A percentile compares a stretch with the other conserved stretches of the same genome.
Conservation (phyloP, 108 stramenopile genomes). For the Nitzschia sp. region DNA sequence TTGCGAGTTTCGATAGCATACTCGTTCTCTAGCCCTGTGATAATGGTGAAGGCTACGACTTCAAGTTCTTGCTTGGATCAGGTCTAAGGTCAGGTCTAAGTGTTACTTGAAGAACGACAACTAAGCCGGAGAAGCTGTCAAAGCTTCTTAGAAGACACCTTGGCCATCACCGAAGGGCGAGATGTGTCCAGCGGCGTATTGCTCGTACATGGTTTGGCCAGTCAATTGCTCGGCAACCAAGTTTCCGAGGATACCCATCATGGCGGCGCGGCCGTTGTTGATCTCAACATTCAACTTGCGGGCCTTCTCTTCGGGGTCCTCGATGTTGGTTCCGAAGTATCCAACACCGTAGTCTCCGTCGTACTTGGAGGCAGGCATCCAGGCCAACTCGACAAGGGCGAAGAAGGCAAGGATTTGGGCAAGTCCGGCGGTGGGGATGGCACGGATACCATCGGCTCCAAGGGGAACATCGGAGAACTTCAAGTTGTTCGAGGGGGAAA, state of each 20-base stretch:
- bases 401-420: constrained; percentile 81
- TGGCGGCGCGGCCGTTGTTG: constrained; percentile 88
- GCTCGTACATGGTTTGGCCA: constrained; percentile 54
- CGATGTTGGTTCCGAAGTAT: constrained; percentile 55
- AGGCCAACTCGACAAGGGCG: constrained; percentile 68
- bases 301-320: constrained; percentile 51
- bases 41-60: too few relatives aligned
- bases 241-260: constrained; percentile 86
- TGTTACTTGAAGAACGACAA: background rate
- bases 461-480: constrained; percentile 81
- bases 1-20: too few relatives aligned
- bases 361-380: constrained; percentile 60
- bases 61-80: background rate
- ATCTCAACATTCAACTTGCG: constrained; percentile 84
- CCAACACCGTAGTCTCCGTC: constrained; percentile 77
- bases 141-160: constrained; percentile 51
- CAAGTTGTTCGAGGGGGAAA: constrained; percentile 51
- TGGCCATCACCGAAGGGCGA: constrained; percentile 60
- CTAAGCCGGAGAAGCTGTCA: background rate
- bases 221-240: constrained; percentile 73
- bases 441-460: constrained; percentile 70
- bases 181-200: constrained; percentile 55
- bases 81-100: background rate
- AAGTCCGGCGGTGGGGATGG: constrained; percentile 71
- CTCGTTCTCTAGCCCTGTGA: too few relatives aligned